Evolutionary conservation across 768 basidiomycete species (phyloP).

Genomic region (Termitomyces sp.): DNA sequence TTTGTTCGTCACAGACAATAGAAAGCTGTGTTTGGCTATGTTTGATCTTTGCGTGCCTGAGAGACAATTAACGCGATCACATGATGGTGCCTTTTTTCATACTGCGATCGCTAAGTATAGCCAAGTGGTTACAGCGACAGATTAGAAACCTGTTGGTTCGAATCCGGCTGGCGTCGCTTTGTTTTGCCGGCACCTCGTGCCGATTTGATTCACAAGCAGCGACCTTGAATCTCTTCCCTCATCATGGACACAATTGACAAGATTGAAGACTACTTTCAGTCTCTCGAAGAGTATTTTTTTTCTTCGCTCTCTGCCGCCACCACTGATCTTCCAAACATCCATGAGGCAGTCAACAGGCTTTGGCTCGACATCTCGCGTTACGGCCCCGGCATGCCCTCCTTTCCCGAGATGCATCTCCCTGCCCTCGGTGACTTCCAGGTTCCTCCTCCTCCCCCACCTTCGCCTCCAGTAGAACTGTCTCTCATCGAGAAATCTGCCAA

Average conservation of each 20-base stretch:
- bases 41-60: background rate
- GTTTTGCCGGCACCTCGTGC: constrained; percentile 32
- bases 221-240: background rate
- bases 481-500: constrained; percentile 42
- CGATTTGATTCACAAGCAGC: constrained; percentile 9
- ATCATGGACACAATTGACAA: constrained; percentile 49
- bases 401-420: constrained; percentile 52
- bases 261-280: constrained; percentile 66
- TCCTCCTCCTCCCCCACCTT: constrained; percentile 57
- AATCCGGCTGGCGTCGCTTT: constrained; percentile 36
- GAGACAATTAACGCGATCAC: constrained; percentile 6
- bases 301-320: constrained; percentile 53
- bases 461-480: constrained; percentile 45
- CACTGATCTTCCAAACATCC: constrained; percentile 58
- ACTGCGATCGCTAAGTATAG: background rate
- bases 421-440: constrained; percentile 71
- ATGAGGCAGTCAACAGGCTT: constrained; percentile 62
- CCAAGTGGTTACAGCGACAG: constrained; percentile 61
- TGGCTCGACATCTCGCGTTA: constrained; percentile 82
- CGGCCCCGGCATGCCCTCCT: constrained; percentile 61
- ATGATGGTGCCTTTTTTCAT: background rate
- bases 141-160: constrained; percentile 74
- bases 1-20: constrained; percentile 9
- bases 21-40: background rate
- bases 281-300: constrained; percentile 59